Evolutionary conservation across 108 stramenopile genomes (phyloP), one percentile per base, ranked within the genome.

Genomic region (Pseudonitzschia delicatissima): DNA sequence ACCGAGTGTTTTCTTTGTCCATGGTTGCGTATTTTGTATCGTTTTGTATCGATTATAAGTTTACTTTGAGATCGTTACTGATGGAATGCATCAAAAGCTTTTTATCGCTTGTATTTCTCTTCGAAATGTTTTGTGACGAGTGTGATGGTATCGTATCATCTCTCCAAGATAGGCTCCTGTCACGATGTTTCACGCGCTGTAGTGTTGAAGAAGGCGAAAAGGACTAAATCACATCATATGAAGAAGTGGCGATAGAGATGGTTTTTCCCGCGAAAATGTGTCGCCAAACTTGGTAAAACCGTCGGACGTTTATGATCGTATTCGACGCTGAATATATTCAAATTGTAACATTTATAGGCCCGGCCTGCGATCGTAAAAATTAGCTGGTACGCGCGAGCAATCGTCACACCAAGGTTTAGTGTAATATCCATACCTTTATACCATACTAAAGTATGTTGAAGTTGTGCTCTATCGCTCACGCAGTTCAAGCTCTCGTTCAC

Each of bases 1-100:
- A 57, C 33, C 55, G 33, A 23, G 60, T 15, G 23, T 61, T 61
- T 61, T 61, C 60, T 61, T 61, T 61, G 39, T 61, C 70, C 62
- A 71, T 28, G 53, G 45, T 26, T 61, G 51, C 29, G 53, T 48
- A 23, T 48, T 48, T 3, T 21, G 6, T 48, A 23, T 7, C 20
- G 3, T 48, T 17, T 39, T 6, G 11, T 39, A 39, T 6, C 37
- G 37, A 39, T 39, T 39, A 8, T 6, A 39, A 8, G 11, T 39
- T 39, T 11, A 39, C 8, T 39, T 39, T 8, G 37, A 8, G 11
- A 39, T n/a, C n/a, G n/a, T n/a, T n/a, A 11, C 21, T 48, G 20
- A 48, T 48, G 20, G 45, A n/a, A 5, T 44, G 42, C 13, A 44
- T 44, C 42, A 13, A n/a, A 44, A 3, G 13, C 3, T 44, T 44